A percentile compares a stretch with the other conserved stretches of the same genome.
Conservation (phyloP, 345 rosid genomes). For the Acer campestre region DNA sequence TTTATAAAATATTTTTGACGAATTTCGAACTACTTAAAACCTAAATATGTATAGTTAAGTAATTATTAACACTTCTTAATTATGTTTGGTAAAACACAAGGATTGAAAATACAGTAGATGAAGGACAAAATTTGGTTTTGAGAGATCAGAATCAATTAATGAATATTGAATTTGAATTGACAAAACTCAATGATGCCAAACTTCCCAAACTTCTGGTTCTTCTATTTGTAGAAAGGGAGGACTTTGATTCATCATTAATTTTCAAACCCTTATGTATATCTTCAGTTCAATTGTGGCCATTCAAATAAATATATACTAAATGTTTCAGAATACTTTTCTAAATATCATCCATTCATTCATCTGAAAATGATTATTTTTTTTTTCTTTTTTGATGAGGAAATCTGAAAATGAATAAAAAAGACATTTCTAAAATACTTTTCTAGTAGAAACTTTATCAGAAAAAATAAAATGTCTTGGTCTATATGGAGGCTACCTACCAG, state of each 20-base stretch:
- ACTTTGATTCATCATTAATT: constrained; percentile 24
- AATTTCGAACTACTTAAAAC: too few relatives aligned
- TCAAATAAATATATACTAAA: too few relatives aligned
- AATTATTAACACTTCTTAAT: too few relatives aligned
- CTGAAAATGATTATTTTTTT: too few relatives aligned
- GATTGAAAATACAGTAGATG: constrained; percentile 1
- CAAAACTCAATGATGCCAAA: not conserved
- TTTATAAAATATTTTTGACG: too few relatives aligned
- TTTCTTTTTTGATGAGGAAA: too few relatives aligned
- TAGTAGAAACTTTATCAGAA: too few relatives aligned
- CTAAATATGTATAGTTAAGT: too few relatives aligned
- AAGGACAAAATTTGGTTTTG: constrained; percentile 14
- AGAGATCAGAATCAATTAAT: constrained; percentile 23
- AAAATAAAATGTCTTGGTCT: not conserved
- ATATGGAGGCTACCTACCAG: constrained; percentile 25
- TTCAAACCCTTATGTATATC: not conserved
- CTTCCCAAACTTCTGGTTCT: constrained; percentile 8
- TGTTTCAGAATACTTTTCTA: too few relatives aligned
- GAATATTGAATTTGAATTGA: constrained; percentile 28
- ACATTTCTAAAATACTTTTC: too few relatives aligned
- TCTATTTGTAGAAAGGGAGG: constrained; percentile 26
- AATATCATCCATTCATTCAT: too few relatives aligned
- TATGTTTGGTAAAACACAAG: not conserved
- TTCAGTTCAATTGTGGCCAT: not conserved
- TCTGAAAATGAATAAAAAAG: too few relatives aligned